Conservation (phyloP, 2,329 filamentous ascomycete species). For the Cordyceps tenuipes region DNA sequence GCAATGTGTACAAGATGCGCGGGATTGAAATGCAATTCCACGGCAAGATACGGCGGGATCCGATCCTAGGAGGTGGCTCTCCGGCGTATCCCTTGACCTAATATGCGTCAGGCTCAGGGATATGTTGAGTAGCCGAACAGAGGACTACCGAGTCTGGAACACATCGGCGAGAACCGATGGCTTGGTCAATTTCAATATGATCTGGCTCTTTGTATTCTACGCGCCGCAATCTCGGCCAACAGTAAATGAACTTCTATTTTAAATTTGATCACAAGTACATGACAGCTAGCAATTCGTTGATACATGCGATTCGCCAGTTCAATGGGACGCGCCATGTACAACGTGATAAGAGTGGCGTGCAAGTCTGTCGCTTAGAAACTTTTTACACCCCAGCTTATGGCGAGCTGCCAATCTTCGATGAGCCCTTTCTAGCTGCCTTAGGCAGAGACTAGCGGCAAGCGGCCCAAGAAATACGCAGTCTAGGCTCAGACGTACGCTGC, state of each 20-base stretch:
- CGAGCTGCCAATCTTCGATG: not conserved
- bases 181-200: no score
- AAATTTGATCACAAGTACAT: no score
- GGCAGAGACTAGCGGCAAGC: conserved; percentile 8
- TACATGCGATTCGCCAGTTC: no score
- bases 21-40: not conserved
- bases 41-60: not conserved
- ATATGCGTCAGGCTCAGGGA: not conserved
- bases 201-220: no score
- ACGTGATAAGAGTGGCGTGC: no score
- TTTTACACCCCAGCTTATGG: not conserved
- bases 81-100: not conserved
- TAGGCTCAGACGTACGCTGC: not conserved
- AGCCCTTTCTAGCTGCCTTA: conserved; percentile 9
- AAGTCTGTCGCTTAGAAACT: not conserved
- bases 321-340: no score
- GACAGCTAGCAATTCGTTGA: no score
- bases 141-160: no score
- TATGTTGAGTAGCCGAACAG: no score
- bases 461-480: conserved; percentile 5
- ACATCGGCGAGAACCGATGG: no score
- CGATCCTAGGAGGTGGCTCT: not conserved
- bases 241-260: no score
- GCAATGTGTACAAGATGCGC: not conserved
- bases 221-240: no score